A percentile compares a stretch with the other conserved stretches of the same genome.
These are phyloP conservation scores for Cladophialophora bantiana DNA, from an alignment of 2,329 filamentous ascomycete species.

Conservation along the genomic window DNA sequence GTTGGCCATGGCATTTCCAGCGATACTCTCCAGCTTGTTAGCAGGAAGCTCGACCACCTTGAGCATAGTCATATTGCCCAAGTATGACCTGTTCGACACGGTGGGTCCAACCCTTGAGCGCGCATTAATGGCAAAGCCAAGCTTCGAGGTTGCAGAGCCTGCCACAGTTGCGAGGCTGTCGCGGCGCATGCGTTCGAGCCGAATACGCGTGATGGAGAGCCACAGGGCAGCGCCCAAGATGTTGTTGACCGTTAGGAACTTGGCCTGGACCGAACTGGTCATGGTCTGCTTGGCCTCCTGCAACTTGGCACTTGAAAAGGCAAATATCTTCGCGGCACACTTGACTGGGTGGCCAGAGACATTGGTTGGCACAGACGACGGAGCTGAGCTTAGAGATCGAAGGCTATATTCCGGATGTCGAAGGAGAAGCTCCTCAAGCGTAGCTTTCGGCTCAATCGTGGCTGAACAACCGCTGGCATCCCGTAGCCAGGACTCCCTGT, in stretches of 20 bases:
- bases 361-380: conserved; percentile 13
- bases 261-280: conserved; percentile 15
- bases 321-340: conserved; percentile 21
- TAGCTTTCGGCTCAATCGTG: conserved; percentile 10
- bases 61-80: conserved; percentile 24
- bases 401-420: conserved; percentile 21
- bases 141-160: conserved; percentile 20
- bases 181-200: conserved; percentile 19
- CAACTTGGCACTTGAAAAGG: conserved; percentile 24
- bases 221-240: conserved; percentile 18
- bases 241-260: conserved; percentile 22
- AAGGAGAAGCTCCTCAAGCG: conserved; percentile 21
- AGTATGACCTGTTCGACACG: conserved; percentile 17
- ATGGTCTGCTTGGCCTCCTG: conserved; percentile 16
- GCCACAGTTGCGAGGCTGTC: conserved; percentile 7
- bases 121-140: conserved; percentile 22
- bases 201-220: conserved; percentile 17
- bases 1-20: conserved; percentile 19
- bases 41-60: conserved; percentile 20
- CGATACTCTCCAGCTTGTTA: conserved; percentile 12
- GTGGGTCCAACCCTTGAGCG: conserved; percentile 13
- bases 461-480: conserved; percentile 14
- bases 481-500: conserved; percentile 15
- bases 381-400: conserved; percentile 14
- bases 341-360: conserved; percentile 16